Conservation (phyloP, 78 protist species). For the Creolimax fragrantissima region DNA sequence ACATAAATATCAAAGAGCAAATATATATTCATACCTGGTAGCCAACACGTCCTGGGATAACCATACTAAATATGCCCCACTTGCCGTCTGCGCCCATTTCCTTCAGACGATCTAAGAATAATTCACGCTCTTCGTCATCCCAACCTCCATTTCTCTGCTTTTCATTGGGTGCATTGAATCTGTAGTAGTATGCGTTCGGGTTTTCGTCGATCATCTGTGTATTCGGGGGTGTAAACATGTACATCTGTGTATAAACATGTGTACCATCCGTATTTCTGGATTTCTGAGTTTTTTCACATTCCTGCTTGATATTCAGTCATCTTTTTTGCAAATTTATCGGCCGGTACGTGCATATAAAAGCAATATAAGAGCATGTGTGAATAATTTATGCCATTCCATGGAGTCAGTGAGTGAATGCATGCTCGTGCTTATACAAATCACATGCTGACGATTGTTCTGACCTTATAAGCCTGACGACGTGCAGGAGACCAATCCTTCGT, state of each 20-base stretch:
- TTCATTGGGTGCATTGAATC: conserved; percentile 56
- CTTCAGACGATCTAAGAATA: conserved; percentile 31
- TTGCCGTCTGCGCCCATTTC: conserved; percentile 50
- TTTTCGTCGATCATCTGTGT: conserved; percentile 19
- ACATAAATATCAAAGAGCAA: too few relatives aligned
- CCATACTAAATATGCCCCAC: conserved; percentile 56
- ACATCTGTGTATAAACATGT: not conserved
- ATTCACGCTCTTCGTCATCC: conserved; percentile 31
- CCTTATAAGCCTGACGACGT: conserved; percentile 6
- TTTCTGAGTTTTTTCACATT: too few relatives aligned
- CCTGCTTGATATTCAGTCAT: too few relatives aligned
- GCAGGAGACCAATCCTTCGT: conserved; percentile 44
- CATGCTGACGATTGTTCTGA: too few relatives aligned
- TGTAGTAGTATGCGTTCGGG: conserved; percentile 62
- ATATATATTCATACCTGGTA: conserved; percentile 32
- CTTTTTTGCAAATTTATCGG: too few relatives aligned
- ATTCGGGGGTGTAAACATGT: not conserved
- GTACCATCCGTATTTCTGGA: not conserved
- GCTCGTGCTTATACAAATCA: too few relatives aligned
- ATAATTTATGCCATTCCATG: too few relatives aligned
- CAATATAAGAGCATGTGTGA: too few relatives aligned
- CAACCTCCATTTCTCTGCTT: conserved; percentile 31
- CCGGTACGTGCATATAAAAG: too few relatives aligned
- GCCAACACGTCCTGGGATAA: conserved; percentile 62
- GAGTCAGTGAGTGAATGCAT: too few relatives aligned